A percentile compares a stretch with the other conserved stretches of the same genome.
These are phyloP conservation scores for Persicaria tinctoria DNA, from an alignment of 148 eudicot species.

Conservation along the genomic window DNA sequence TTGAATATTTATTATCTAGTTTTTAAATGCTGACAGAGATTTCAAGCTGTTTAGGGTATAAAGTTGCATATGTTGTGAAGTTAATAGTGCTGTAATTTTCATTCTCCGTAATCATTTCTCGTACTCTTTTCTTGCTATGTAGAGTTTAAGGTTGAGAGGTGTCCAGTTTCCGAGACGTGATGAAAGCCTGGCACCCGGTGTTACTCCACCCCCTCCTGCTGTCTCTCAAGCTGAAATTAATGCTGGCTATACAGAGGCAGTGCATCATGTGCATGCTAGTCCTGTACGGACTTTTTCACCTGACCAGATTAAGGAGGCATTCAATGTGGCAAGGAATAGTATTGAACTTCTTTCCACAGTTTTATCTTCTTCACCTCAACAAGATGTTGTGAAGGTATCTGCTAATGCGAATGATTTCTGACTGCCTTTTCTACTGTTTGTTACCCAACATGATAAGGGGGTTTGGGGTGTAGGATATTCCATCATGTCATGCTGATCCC, in stretches of 20 bases:
- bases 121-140: slow-evolving; percentile 11
- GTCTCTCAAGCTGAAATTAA: slow-evolving; percentile 47
- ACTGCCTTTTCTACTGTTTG: neutral
- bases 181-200: slow-evolving; percentile 81
- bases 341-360: slow-evolving; percentile 88
- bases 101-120: slow-evolving; percentile 7
- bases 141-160: slow-evolving; percentile 94
- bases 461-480: neutral
- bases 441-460: neutral
- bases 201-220: slow-evolving; percentile 66
- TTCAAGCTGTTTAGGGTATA: neutral
- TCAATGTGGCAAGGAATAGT: slow-evolving; percentile 86
- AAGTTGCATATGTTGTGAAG: neutral
- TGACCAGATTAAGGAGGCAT: slow-evolving; percentile 84
- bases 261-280: slow-evolving; percentile 29
- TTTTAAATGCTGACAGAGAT: neutral
- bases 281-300: slow-evolving; percentile 60
- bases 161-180: slow-evolving; percentile 91
- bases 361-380: slow-evolving; percentile 83
- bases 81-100: neutral
- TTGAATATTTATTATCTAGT: neutral
- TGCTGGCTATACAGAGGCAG: slow-evolving; percentile 45
- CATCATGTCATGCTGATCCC: neutral
- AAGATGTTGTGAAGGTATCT: slow-evolving; percentile 86
- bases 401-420: slow-evolving; percentile 5